These are phyloP conservation scores for Aureobasidium sp. DNA, from an alignment of 2,329 filamentous ascomycete species.

Conservation along the genomic window DNA sequence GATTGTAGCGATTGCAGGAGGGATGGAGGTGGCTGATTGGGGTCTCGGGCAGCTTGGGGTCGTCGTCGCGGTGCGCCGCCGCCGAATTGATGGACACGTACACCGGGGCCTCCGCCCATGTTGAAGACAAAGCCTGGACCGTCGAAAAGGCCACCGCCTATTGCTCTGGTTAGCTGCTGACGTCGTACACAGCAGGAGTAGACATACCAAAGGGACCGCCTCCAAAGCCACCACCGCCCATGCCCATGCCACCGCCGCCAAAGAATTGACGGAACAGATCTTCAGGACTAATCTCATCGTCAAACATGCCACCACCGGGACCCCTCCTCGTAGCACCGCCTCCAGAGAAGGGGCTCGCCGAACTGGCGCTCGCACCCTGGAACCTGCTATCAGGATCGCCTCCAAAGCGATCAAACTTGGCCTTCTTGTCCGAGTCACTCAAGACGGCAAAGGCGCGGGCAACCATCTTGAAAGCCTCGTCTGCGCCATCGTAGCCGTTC, in stretches of 20 bases:
- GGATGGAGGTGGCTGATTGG: slow-evolving; percentile 43
- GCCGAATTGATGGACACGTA: slow-evolving; percentile 93
- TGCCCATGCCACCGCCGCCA: slow-evolving; percentile 59
- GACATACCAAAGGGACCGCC: slow-evolving; percentile 8
- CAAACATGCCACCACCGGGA: slow-evolving; percentile 50
- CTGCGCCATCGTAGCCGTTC: slow-evolving; percentile 90
- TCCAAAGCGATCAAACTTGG: slow-evolving; percentile 80
- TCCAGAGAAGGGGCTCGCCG: slow-evolving; percentile 54
- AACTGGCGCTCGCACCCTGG: slow-evolving; percentile 48
- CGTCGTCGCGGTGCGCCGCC: slow-evolving; percentile 69
- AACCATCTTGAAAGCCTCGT: slow-evolving; percentile 98
- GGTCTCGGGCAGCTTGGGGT: slow-evolving; percentile 54
- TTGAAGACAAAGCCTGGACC: slow-evolving; percentile 94
- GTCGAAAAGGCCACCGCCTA: slow-evolving; percentile 57
- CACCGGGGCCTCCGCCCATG: slow-evolving; percentile 73
- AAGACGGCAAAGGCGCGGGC: slow-evolving; percentile 87
- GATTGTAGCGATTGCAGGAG: slow-evolving; percentile 42
- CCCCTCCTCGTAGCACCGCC: slow-evolving; percentile 32
- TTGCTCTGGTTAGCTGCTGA: neutral
- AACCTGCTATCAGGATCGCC: slow-evolving; percentile 90
- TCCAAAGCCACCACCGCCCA: slow-evolving; percentile 45
- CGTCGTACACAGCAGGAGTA: neutral
- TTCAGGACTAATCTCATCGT: slow-evolving; percentile 90
- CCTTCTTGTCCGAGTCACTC: slow-evolving; percentile 87
- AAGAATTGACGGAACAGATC: slow-evolving; percentile 98